Evolutionary conservation across 768 basidiomycete species (phyloP).

Genomic region (Termitomyces sp.): DNA sequence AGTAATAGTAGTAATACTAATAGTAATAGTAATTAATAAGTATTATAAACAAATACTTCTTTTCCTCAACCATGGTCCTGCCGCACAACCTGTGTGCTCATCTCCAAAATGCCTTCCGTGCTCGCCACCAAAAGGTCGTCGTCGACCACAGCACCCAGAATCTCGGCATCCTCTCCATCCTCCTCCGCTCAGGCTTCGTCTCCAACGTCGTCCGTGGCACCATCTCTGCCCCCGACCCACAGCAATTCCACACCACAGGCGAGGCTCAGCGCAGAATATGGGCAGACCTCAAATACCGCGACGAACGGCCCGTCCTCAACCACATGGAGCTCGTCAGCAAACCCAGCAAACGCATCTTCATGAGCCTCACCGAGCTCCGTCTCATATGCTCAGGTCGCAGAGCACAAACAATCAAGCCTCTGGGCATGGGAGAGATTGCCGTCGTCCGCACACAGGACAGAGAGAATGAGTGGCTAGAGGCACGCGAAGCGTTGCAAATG

Average conservation of each 20-base stretch:
- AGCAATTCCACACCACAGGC: constrained; percentile 51
- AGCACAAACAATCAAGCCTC: constrained; percentile 75
- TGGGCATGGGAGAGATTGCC: constrained; percentile 91
- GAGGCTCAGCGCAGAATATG: constrained; percentile 81
- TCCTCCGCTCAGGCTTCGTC: constrained; percentile 88
- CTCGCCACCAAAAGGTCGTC: constrained; percentile 72
- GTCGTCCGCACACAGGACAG: constrained; percentile 71
- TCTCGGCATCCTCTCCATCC: constrained; percentile 87
- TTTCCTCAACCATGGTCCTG: constrained; percentile 37
- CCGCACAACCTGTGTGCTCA: constrained; percentile 89
- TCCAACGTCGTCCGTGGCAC: constrained; percentile 81
- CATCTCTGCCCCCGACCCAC: constrained; percentile 57
- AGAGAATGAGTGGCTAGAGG: constrained; percentile 87
- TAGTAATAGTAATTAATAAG: too few relatives aligned
- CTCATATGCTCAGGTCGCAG: constrained; percentile 79
- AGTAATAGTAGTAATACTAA: too few relatives aligned
- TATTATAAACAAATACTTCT: too few relatives aligned
- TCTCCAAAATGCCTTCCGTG: constrained; percentile 88
- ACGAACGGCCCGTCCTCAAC: constrained; percentile 80
- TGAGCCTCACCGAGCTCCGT: constrained; percentile 70
- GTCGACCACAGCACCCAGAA: constrained; percentile 87
- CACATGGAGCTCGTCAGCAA: constrained; percentile 80
- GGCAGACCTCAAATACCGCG: constrained; percentile 92
- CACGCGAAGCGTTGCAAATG: constrained; percentile 82
- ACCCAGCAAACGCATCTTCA: constrained; percentile 78